Evolutionary conservation across 1,139 yeast genomes (phyloP).

Genomic region (Citeromyces siamensis): DNA sequence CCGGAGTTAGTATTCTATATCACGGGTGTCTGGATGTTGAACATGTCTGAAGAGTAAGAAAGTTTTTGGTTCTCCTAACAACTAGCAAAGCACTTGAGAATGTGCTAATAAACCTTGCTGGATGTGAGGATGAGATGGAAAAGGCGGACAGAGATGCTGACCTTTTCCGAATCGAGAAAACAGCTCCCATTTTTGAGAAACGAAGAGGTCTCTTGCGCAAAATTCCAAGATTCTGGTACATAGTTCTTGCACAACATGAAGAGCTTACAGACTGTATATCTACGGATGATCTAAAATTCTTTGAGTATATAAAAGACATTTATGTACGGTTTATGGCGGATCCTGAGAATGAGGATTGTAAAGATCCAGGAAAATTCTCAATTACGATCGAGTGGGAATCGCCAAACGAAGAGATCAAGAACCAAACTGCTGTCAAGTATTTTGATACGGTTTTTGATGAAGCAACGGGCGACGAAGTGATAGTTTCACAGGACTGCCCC

Average conservation of each 20-base stretch:
- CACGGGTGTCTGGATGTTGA: not conserved
- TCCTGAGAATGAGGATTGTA: slow-evolving; percentile 13
- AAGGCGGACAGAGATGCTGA: slow-evolving; percentile 44
- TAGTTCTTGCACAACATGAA: slow-evolving; percentile 62
- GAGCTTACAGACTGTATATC: slow-evolving; percentile 62
- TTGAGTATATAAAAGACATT: slow-evolving; percentile 48
- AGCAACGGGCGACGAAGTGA: slow-evolving; percentile 37
- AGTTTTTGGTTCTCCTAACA: not conserved
- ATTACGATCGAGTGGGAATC: slow-evolving; percentile 39
- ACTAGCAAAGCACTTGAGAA: slow-evolving; percentile 10
- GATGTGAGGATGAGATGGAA: slow-evolving; percentile 43
- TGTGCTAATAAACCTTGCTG: slow-evolving; percentile 29
- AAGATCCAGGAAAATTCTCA: slow-evolving; percentile 36
- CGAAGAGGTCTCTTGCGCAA: slow-evolving; percentile 31
- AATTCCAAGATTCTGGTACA: slow-evolving; percentile 67
- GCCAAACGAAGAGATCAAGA: slow-evolving; percentile 26
- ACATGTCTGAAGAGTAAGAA: slow-evolving; percentile 4
- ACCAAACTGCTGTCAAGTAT: slow-evolving; percentile 40
- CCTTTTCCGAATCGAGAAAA: slow-evolving; percentile 29
- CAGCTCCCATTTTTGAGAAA: slow-evolving; percentile 35
- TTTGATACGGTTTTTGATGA: slow-evolving; percentile 29
- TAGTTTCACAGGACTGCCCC: slow-evolving; percentile 35
- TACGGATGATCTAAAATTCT: slow-evolving; percentile 54
- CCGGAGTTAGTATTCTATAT: no score
- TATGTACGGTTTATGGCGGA: slow-evolving; percentile 27